Percentiles rank a stretch among this genome's conserved stretches.
phyloP scores from a whole-genome alignment of 345 rosid species.

The Mercurialis annua region DNA sequence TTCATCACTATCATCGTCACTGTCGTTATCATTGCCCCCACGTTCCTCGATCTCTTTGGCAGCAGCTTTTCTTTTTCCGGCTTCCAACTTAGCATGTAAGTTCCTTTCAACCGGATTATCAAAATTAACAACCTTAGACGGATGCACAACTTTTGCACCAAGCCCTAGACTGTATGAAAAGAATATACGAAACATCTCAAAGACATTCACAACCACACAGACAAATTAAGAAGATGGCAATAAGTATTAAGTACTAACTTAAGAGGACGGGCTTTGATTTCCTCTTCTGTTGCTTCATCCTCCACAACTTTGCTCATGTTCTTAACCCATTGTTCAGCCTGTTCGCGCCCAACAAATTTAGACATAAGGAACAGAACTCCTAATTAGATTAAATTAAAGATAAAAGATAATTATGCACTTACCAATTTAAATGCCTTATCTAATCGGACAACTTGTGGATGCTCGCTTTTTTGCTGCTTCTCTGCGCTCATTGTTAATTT shows the following conservation, averaged over 20 bases:
- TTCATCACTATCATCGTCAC: too few species aligned
- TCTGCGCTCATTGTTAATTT: slow-evolving; percentile 19
- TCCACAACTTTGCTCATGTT: slow-evolving; percentile 44
- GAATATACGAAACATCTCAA: background rate
- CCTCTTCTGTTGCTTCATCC: slow-evolving; percentile 39
- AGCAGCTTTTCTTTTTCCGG: slow-evolving; percentile 3
- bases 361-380: background rate
- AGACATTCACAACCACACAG: background rate
- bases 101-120: slow-evolving; percentile 59
- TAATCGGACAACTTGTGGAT: slow-evolving; percentile 41
- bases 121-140: slow-evolving; percentile 29
- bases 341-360: slow-evolving; percentile 10
- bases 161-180: slow-evolving; percentile 49
- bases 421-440: slow-evolving; percentile 57
- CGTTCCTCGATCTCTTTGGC: too few species aligned
- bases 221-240: background rate
- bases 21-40: too few species aligned
- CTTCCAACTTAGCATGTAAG: slow-evolving; percentile 50
- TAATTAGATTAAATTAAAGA: too few species aligned
- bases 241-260: slow-evolving; percentile 29
- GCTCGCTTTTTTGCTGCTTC: slow-evolving; percentile 10
- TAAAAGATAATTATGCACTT: background rate
- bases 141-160: slow-evolving; percentile 51
- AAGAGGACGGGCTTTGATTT: slow-evolving; percentile 42
- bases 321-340: slow-evolving; percentile 77